Conservation (phyloP, 2,329 filamentous ascomycete genomes). For the Colletotrichum noveboracense region DNA sequence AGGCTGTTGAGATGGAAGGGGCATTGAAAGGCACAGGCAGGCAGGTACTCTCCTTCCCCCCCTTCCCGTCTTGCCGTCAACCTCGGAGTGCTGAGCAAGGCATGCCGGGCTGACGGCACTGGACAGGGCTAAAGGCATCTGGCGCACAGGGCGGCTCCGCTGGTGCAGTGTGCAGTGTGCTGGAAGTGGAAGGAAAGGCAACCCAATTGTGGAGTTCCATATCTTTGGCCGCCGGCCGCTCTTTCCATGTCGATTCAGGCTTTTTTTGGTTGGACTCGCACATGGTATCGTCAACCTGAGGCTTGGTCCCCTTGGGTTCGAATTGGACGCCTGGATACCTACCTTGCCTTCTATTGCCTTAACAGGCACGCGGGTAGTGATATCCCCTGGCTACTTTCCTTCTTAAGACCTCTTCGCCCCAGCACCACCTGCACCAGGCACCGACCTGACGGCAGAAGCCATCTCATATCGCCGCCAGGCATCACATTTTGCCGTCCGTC, state of each 20-base stretch:
- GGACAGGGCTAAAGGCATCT: not conserved
- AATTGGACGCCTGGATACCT: not conserved
- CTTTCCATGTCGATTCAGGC: not conserved
- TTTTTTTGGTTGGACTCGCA: not conserved
- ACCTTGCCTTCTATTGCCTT: not conserved
- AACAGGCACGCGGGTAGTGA: not conserved
- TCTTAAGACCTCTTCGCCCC: not conserved
- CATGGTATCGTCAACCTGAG: constrained; percentile 2
- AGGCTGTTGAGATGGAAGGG: not conserved
- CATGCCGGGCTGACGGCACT: not conserved
- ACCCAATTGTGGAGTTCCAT: not conserved
- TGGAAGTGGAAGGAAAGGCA: not conserved
- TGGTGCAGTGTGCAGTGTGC: not conserved
- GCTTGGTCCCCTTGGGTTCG: not conserved
- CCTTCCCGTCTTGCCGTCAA: not conserved
- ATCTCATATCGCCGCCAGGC: not conserved
- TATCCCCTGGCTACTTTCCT: not conserved
- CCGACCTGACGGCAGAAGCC: not conserved
- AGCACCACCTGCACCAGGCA: not conserved
- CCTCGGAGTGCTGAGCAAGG: not conserved
- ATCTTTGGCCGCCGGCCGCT: not conserved
- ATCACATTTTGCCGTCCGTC: not conserved
- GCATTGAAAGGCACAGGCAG: not conserved
- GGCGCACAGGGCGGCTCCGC: not conserved
- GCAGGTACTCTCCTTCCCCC: not conserved